phyloP scores from a whole-genome alignment of 768 basidiomycete genomes.

The Trametes punicea region DNA sequence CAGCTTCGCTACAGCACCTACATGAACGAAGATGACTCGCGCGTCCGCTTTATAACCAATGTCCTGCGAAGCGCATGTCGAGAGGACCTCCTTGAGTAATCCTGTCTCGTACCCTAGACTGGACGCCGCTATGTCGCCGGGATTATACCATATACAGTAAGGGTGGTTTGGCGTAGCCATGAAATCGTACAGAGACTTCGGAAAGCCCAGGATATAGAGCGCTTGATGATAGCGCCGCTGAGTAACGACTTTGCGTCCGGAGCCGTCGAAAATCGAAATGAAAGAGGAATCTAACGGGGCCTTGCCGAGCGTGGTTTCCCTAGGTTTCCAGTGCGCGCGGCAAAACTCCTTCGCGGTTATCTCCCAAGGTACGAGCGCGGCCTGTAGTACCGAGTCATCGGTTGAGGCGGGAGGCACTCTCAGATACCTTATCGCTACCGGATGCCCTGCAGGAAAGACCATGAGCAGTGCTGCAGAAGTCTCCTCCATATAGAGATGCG shows the following conservation, averaged over 20 bases:
- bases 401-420: slow-evolving; percentile 40
- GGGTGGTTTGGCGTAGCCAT: slow-evolving; percentile 36
- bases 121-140: slow-evolving; percentile 30
- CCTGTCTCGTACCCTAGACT: slow-evolving; percentile 41
- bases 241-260: slow-evolving; percentile 1
- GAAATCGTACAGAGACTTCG: slow-evolving; percentile 45
- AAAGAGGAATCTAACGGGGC: slow-evolving; percentile 22
- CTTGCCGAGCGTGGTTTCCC: slow-evolving; percentile 1
- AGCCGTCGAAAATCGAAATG: background rate
- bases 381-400: slow-evolving; percentile 34
- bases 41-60: slow-evolving; percentile 39
- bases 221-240: slow-evolving; percentile 33
- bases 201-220: slow-evolving; percentile 43
- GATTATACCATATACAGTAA: slow-evolving; percentile 49
- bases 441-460: slow-evolving; percentile 45
- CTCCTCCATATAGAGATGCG: slow-evolving; percentile 46
- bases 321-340: slow-evolving; percentile 23
- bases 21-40: slow-evolving; percentile 63
- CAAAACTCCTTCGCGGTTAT: slow-evolving; percentile 35
- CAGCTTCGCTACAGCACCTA: slow-evolving; percentile 49
- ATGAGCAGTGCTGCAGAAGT: slow-evolving; percentile 50
- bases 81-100: slow-evolving; percentile 42
- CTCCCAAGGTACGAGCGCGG: slow-evolving; percentile 47
- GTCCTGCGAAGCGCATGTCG: slow-evolving; percentile 39
- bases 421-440: slow-evolving; percentile 36